Conservation (phyloP, 2,329 filamentous ascomycete genomes). For the Aspergillus sp. region DNA sequence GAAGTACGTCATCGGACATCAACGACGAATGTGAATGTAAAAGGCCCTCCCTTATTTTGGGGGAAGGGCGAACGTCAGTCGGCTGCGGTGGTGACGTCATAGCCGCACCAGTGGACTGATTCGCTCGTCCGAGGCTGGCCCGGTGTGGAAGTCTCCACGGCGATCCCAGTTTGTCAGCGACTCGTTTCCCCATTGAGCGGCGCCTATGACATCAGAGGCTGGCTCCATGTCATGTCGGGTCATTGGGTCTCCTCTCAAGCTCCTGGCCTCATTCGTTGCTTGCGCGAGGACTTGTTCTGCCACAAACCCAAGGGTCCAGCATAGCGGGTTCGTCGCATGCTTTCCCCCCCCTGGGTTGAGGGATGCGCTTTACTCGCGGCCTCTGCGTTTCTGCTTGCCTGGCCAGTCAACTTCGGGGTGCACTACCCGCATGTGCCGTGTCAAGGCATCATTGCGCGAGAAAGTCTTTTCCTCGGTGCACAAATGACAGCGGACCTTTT, state of each 20-base stretch:
- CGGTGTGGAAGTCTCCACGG: slow-evolving; percentile 16
- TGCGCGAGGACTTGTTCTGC: neutral
- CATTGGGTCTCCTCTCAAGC: slow-evolving; percentile 6
- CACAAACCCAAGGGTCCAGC: slow-evolving; percentile 1
- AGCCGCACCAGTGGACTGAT: slow-evolving; percentile 10
- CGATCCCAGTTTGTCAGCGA: slow-evolving; percentile 20
- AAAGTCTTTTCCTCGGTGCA: slow-evolving; percentile 98
- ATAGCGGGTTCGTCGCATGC: neutral
- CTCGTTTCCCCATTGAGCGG: slow-evolving; percentile 16
- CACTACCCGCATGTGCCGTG: slow-evolving; percentile 89
- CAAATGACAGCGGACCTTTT: slow-evolving; percentile 88
- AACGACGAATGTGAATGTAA: neutral
- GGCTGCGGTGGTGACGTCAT: slow-evolving; percentile 22
- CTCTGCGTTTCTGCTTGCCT: slow-evolving; percentile 57
- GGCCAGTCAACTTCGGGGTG: slow-evolving; percentile 84
- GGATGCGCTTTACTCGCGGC: slow-evolving; percentile 31
- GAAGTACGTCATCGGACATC: slow-evolving; percentile 18
- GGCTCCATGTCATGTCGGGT: slow-evolving; percentile 19
- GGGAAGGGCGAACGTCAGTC: slow-evolving; percentile 11
- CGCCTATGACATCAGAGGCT: slow-evolving; percentile 25
- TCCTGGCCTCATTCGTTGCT: slow-evolving; percentile 10
- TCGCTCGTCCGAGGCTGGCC: slow-evolving; percentile 4
- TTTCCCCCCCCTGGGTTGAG: neutral
- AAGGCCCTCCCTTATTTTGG: neutral
- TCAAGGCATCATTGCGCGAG: slow-evolving; percentile 90